These are phyloP conservation scores for Apiospora marii DNA, from an alignment of 2,329 filamentous ascomycete species.

Conservation along the genomic window DNA sequence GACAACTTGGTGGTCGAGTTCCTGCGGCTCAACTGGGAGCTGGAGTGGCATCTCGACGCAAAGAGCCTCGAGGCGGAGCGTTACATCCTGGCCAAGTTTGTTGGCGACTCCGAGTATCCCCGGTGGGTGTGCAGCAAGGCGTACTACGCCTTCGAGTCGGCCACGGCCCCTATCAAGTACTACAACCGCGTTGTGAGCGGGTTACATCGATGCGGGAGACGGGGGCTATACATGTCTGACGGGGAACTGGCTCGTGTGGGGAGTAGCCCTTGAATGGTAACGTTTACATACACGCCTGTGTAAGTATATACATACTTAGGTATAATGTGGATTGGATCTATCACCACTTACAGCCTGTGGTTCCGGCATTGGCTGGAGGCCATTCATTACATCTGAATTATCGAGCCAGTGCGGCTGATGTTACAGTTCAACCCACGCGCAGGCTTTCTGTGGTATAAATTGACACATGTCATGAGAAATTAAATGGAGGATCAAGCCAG, in stretches of 20 bases:
- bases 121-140: conserved; percentile 17
- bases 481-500: not conserved
- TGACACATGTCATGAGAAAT: not conserved
- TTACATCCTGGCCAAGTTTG: conserved; percentile 6
- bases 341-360: not conserved
- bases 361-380: not conserved
- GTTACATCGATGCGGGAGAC: conserved; percentile 1
- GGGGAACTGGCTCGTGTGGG: conserved; percentile 3
- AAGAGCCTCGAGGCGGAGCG: conserved; percentile 5
- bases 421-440: not conserved
- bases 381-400: not conserved
- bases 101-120: conserved; percentile 5
- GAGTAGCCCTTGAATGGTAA: not conserved
- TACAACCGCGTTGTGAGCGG: conserved; percentile 20
- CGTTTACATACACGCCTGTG: not conserved
- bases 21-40: conserved; percentile 8
- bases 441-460: not conserved
- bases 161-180: conserved; percentile 14
- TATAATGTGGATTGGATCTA: not conserved
- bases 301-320: not conserved
- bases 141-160: conserved; percentile 18
- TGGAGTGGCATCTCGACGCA: not conserved
- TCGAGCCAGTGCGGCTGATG: not conserved
- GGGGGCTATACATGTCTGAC: conserved; percentile 11
- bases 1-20: not conserved